These are phyloP conservation scores for Trichosporon coremiiforme DNA, from an alignment of 1,284 basidiomycete species.

Conservation along the genomic window DNA sequence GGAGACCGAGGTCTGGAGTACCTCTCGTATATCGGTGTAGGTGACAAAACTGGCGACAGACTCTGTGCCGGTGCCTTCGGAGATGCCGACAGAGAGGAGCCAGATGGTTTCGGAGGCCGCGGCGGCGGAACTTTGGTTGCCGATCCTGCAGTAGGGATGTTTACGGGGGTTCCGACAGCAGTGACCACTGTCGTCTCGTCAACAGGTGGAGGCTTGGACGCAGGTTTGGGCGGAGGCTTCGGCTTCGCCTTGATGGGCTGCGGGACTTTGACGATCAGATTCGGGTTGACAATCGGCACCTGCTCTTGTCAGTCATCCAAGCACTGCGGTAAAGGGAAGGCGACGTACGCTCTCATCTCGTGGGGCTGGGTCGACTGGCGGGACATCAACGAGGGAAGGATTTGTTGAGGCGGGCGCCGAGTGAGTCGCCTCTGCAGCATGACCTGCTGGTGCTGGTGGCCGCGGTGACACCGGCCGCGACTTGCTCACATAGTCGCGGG, in stretches of 20 bases:
- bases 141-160: background rate
- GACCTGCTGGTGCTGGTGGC: background rate
- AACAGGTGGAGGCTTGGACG: background rate
- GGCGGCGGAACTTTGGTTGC: background rate
- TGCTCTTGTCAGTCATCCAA: background rate
- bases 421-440: background rate
- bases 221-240: slow-evolving; percentile 1
- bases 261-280: background rate
- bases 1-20: slow-evolving; percentile 8
- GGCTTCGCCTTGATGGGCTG: background rate
- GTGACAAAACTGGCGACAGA: background rate
- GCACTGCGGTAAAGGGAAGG: background rate
- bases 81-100: background rate
- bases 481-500: slow-evolving; percentile 7
- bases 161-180: background rate
- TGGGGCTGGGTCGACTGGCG: background rate
- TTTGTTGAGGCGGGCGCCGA: background rate
- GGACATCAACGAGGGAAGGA: background rate
- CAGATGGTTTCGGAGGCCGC: background rate
- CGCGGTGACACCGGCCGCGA: background rate
- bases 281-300: background rate
- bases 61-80: background rate
- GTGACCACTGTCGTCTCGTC: background rate
- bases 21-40: background rate
- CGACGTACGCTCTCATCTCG: background rate